These are phyloP conservation scores for Acanthamoeba pearcei DNA, from an alignment of 208 protist species.

Conservation along the genomic window DNA sequence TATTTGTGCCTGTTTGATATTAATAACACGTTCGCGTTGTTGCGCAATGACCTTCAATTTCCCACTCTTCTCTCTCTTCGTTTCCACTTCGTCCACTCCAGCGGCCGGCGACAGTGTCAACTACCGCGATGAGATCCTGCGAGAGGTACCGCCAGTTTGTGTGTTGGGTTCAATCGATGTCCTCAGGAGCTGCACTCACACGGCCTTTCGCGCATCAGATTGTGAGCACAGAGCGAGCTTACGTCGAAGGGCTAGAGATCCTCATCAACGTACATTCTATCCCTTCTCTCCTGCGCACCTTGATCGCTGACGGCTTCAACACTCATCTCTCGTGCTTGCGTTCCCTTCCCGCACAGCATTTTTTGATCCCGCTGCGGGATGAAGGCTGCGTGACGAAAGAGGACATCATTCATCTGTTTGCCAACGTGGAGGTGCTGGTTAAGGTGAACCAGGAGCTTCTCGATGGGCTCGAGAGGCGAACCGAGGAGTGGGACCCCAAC, in stretches of 20 bases:
- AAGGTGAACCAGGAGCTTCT: conserved; percentile 41
- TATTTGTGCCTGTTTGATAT: too few relatives aligned
- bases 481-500: conserved; percentile 47
- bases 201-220: neutral
- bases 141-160: neutral
- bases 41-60: too few relatives aligned
- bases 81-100: neutral
- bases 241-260: neutral
- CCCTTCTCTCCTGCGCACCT: neutral
- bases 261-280: conserved; percentile 13
- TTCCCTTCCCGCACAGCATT: conserved; percentile 15
- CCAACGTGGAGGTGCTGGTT: conserved; percentile 43
- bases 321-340: neutral
- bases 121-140: conserved; percentile 46
- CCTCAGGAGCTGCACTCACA: neutral
- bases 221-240: conserved; percentile 42
- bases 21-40: too few relatives aligned
- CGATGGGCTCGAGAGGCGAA: neutral
- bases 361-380: neutral
- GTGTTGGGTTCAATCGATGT: neutral
- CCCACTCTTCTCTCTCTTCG: too few relatives aligned
- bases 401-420: conserved; percentile 13
- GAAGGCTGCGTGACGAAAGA: conserved; percentile 19
- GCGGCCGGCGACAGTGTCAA: neutral
- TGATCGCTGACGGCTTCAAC: neutral